Evolutionary conservation across 2,329 filamentous ascomycete species (phyloP).

Genomic region (Diaporthe vaccinii): DNA sequence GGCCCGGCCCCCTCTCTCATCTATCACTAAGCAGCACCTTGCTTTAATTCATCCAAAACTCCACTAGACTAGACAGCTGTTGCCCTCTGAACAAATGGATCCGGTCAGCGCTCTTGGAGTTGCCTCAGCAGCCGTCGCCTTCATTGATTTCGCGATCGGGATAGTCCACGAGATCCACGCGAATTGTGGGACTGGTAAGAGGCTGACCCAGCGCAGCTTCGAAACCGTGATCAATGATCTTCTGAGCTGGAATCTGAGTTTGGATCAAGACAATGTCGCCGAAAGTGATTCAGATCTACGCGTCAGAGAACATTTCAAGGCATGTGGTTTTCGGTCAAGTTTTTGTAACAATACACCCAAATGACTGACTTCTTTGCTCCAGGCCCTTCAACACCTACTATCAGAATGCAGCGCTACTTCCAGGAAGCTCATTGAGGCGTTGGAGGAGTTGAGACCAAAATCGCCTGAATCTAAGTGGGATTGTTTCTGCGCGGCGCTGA

Average conservation of each 20-base stretch:
- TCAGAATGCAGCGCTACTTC: neutral
- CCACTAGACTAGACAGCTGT: neutral
- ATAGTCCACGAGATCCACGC: neutral
- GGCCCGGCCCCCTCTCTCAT: neutral
- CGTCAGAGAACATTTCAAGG: neutral
- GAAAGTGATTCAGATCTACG: neutral
- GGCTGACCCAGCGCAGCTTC: neutral
- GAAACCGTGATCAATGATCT: slow-evolving; percentile 3
- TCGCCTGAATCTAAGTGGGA: neutral
- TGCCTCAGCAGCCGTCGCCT: neutral
- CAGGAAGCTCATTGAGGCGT: neutral
- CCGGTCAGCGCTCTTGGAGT: slow-evolving; percentile 14
- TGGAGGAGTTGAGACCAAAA: neutral
- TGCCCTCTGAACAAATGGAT: neutral
- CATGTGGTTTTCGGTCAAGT: neutral
- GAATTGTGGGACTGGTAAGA: neutral
- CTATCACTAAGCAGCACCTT: neutral
- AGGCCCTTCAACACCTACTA: neutral
- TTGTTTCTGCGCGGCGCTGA: neutral
- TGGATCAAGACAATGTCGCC: neutral
- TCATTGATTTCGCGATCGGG: neutral
- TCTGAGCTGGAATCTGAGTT: neutral
- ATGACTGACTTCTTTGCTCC: neutral
- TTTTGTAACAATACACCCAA: neutral
- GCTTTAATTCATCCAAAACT: neutral